Conservation (phyloP, 805 yeast species). For the Metschnikowia cerradonensis region DNA sequence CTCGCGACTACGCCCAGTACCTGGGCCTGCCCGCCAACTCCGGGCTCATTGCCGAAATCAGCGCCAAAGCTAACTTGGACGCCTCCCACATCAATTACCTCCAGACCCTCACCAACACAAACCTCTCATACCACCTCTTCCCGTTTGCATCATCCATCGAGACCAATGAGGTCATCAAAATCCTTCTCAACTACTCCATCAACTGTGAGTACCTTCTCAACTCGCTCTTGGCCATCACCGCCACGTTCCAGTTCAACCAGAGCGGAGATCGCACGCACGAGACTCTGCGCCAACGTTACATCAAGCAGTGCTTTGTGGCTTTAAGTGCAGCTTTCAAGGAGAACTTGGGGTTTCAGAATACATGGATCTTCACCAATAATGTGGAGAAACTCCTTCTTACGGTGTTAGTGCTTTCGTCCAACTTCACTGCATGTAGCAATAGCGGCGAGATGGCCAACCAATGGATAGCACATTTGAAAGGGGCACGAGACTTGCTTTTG, state of each 20-base stretch:
- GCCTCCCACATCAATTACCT: slow-evolving; percentile 33
- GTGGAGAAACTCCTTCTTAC: slow-evolving; percentile 26
- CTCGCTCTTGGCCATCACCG: slow-evolving; percentile 23
- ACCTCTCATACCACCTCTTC: slow-evolving; percentile 29
- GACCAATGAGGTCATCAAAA: slow-evolving; percentile 30
- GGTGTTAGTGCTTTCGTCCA: slow-evolving; percentile 22
- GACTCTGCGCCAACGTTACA: slow-evolving; percentile 18
- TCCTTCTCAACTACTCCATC: slow-evolving; percentile 21
- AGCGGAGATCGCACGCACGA: slow-evolving; percentile 22
- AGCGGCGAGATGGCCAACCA: slow-evolving; percentile 11
- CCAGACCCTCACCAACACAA: slow-evolving; percentile 25
- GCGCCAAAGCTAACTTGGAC: slow-evolving; percentile 21
- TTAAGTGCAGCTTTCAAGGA: slow-evolving; percentile 20
- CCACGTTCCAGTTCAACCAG: slow-evolving; percentile 25
- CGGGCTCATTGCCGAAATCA: slow-evolving; percentile 24
- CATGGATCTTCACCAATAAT: slow-evolving; percentile 12
- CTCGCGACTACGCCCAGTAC: not conserved
- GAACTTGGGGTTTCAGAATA: slow-evolving; percentile 10
- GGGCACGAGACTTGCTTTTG: slow-evolving; percentile 24
- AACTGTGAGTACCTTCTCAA: slow-evolving; percentile 22
- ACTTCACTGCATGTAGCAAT: slow-evolving; percentile 22
- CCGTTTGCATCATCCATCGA: slow-evolving; percentile 38
- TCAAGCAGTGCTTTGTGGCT: slow-evolving; percentile 19
- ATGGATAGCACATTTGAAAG: slow-evolving; percentile 25
- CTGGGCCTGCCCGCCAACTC: slow-evolving; percentile 18